Evolutionary conservation across 495 filamentous ascomycete genomes (phyloP).

Genomic region (Neurospora sp.): DNA sequence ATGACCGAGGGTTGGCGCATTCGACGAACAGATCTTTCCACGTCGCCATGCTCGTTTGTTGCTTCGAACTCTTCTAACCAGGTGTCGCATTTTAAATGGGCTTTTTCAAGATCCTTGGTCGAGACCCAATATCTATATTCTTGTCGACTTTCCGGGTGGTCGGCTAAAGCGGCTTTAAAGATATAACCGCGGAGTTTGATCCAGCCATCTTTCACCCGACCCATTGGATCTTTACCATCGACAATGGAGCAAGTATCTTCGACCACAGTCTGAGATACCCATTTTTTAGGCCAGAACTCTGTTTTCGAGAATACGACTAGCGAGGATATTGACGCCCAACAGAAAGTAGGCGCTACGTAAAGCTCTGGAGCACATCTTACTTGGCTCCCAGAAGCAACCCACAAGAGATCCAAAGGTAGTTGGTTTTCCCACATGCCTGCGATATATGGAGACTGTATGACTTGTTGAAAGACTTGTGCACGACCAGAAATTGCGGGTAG

Average conservation of each 20-base stretch:
- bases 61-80: neutral
- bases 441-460: conserved; percentile 18
- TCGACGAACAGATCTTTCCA: neutral
- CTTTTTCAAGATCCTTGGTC: neutral
- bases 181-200: neutral
- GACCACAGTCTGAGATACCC: neutral
- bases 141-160: neutral
- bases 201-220: neutral
- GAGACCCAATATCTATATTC: neutral
- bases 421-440: conserved; percentile 21
- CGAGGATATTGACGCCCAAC: neutral
- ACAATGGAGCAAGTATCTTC: neutral
- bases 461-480: conserved; percentile 11
- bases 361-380: neutral
- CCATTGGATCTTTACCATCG: neutral
- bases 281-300: neutral
- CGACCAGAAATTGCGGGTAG: conserved; percentile 24
- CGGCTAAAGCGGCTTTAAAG: neutral
- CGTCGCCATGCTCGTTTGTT: neutral
- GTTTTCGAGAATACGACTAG: too few relatives aligned
- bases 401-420: neutral
- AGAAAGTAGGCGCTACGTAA: neutral
- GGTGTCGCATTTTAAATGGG: fast-evolving
- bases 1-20: neutral
- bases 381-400: neutral